A percentile compares a stretch with the other conserved stretches of the same genome.
Evolutionary conservation across 2,329 filamentous ascomycete genomes (phyloP).

Genomic region (Graphilbum ipis-grandicollis): DNA sequence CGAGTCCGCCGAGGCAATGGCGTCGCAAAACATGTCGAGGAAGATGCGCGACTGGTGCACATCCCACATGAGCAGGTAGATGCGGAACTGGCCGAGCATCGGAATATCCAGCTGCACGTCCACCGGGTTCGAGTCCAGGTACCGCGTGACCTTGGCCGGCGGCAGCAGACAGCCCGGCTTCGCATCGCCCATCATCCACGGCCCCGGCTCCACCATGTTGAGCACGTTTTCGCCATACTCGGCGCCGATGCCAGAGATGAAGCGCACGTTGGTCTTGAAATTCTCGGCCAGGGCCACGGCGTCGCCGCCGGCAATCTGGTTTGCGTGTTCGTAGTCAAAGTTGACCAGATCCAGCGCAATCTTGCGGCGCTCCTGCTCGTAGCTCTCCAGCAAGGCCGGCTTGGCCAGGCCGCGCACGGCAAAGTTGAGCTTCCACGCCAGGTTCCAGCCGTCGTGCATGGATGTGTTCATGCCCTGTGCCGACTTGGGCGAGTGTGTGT

Average conservation of each 20-base stretch:
- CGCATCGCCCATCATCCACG: constrained; percentile 21
- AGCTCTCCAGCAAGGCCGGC: constrained; percentile 37
- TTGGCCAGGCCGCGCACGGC: constrained; percentile 37
- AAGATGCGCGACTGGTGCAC: constrained; percentile 35
- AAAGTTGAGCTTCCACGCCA: constrained; percentile 42
- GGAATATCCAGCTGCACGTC: constrained; percentile 66
- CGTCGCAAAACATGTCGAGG: constrained; percentile 38
- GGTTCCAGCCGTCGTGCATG: constrained; percentile 45
- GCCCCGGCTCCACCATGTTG: constrained; percentile 21
- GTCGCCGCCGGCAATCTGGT: constrained; percentile 36
- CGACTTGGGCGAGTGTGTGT: constrained; percentile 50
- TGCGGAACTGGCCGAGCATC: constrained; percentile 58
- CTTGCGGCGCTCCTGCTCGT: constrained; percentile 45
- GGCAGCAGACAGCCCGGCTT: constrained; percentile 39
- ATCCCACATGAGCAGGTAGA: constrained; percentile 54
- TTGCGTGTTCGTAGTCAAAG: constrained; percentile 29
- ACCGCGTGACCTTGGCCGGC: constrained; percentile 55
- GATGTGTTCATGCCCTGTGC: constrained; percentile 46
- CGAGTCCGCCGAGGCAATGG: constrained; percentile 30
- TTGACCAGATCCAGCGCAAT: constrained; percentile 41
- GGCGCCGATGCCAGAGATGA: constrained; percentile 50
- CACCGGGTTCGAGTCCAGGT: constrained; percentile 62
- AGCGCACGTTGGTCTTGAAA: constrained; percentile 47
- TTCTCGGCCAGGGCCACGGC: constrained; percentile 41
- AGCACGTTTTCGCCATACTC: constrained; percentile 35